Percentiles rank a stretch among this genome's conserved stretches.
phyloP scores from a whole-genome alignment of 306 rosid species.

The Rosa multiflora region DNA sequence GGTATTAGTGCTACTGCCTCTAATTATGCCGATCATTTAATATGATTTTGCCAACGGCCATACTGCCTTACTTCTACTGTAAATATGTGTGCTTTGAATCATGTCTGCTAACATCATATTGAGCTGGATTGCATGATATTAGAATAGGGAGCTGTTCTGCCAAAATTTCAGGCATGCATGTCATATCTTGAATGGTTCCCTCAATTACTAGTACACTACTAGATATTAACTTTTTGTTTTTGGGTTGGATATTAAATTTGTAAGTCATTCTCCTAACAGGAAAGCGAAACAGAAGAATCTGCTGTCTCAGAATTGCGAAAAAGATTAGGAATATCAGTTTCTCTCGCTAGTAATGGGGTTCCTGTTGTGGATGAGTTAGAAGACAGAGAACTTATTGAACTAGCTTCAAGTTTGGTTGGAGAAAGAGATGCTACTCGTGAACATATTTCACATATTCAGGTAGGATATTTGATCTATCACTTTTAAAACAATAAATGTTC shows the following conservation, averaged over 20 bases:
- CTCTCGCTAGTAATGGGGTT: slow-evolving; percentile 47
- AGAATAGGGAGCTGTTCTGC: not conserved
- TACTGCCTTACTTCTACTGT: not conserved
- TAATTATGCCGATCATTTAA: not conserved
- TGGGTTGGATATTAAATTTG: not conserved
- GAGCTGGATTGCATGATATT: not conserved
- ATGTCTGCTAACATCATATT: not conserved
- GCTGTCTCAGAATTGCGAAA: slow-evolving; percentile 62
- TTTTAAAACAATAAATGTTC: not conserved
- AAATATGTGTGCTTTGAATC: not conserved
- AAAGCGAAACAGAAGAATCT: slow-evolving; percentile 52
- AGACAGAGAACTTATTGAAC: slow-evolving; percentile 72
- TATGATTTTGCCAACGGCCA: not conserved
- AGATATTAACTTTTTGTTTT: not conserved
- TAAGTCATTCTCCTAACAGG: slow-evolving; percentile 35
- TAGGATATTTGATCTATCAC: slow-evolving; percentile 1
- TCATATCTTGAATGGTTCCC: not conserved
- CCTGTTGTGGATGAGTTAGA: slow-evolving; percentile 63
- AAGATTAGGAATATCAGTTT: slow-evolving; percentile 65
- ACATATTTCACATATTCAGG: slow-evolving; percentile 37
- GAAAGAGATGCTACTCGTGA: slow-evolving; percentile 41
- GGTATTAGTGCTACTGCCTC: slow-evolving; percentile 45
- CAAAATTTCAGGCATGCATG: not conserved
- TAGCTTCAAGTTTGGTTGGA: slow-evolving; percentile 55
- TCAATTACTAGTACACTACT: not conserved